Base-by-base conservation (phyloP, 257 asterid genomes). In the Nemophila menziesii region DNA sequence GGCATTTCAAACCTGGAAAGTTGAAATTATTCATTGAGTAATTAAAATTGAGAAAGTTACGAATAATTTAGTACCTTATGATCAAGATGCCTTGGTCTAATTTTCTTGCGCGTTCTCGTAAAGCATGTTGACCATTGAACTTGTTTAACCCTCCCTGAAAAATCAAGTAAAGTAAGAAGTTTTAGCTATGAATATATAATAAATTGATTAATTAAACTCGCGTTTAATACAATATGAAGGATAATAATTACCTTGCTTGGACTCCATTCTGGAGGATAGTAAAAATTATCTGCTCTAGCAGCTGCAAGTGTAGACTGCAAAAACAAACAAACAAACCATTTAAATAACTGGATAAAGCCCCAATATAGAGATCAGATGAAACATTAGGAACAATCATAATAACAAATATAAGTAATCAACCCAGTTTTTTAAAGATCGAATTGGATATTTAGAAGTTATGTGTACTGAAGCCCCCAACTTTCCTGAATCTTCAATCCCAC, bases 261-360 rank as follows among this genome's bases (percentile, higher is more conserved):
- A 11, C 79, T 86, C 95, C 98, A 89, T 89, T 85, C 93, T 38
- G 99, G 99, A 29, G 99, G 99, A 60, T 70, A 90, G 74, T 85
- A 90, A 48, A 90, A 90, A 49, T 90, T 90, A 61, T 90, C 99
- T 15, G 99, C 99, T 65, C 96, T 81, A 13, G 94, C 99, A 20
- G 96, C 99, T 55, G 94, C 92, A 60, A 90, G 94, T 36, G 99
- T 54, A 39, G 99, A 81, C 98, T 89, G 84, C 81, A 78, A 23
- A 69, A 58, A 52, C 60, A 43, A 71, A 58, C n/a, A n/a, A 70
- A 16, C 24, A 57, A 50, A 37, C 29, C 4, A 41, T 5, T 19
- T 72, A 64, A 63, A 54, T 24, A 45, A 42, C 52, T 46, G 9
- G 0, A 39, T 37, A 34, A 22, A 29, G 12, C 7, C 36, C 7